Conservation (phyloP, 2,329 filamentous ascomycete species). For the Hymenotorrendiella dingleyae region DNA sequence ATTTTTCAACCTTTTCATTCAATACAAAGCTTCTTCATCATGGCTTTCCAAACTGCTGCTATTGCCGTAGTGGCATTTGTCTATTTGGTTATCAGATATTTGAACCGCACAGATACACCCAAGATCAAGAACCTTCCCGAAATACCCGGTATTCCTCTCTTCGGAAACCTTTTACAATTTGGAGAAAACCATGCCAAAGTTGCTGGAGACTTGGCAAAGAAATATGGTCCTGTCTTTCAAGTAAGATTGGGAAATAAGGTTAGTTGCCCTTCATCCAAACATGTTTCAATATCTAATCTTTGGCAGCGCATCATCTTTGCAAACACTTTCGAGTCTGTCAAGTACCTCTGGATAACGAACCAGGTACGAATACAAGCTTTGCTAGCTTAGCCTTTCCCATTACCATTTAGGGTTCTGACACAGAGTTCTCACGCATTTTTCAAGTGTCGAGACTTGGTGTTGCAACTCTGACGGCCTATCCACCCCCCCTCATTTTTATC, state of each 20-base stretch:
- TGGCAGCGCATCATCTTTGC: conserved; percentile 64
- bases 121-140: conserved; percentile 58
- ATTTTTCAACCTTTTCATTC: no score
- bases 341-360: conserved; percentile 70
- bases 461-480: no score
- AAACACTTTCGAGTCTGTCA: conserved; percentile 70
- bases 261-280: no score
- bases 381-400: no score
- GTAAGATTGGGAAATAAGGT: conserved; percentile 63
- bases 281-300: conserved; percentile 10
- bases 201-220: conserved; percentile 50
- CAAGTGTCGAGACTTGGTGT: no score
- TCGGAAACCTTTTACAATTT: conserved; percentile 58
- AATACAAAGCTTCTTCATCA: no score
- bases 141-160: conserved; percentile 54
- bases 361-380: no score
- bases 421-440: no score
- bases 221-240: conserved; percentile 61
- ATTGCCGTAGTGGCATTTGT: conserved; percentile 25
- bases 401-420: no score
- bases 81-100: conserved; percentile 24
- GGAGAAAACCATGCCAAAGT: conserved; percentile 51
- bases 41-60: conserved; percentile 21
- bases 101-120: conserved; percentile 48
- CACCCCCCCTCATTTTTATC: no score